phyloP scores from a whole-genome alignment of 345 rosid genomes.

The Melaleuca quinquenervia region DNA sequence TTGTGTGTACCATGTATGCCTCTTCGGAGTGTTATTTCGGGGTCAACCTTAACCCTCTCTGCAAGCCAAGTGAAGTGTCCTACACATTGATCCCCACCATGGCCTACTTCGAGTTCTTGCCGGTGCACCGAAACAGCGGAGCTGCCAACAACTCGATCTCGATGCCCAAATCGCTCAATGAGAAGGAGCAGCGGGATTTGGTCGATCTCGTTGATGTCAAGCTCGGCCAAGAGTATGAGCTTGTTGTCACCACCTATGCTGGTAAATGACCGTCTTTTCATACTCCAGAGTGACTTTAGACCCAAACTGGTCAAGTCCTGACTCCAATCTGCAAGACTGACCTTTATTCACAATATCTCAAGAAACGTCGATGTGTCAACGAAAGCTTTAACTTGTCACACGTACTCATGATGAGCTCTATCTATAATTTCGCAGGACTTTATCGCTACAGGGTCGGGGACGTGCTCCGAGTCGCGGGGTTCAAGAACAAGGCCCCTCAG shows the following conservation, averaged over 20 bases:
- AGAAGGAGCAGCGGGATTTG: constrained; percentile 69
- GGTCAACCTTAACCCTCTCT: constrained; percentile 68
- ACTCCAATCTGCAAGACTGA: background rate
- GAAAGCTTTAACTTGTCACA: background rate
- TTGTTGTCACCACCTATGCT: constrained; percentile 96
- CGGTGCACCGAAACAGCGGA: constrained; percentile 62
- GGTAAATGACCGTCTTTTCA: constrained; percentile 24
- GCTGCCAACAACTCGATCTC: constrained; percentile 39
- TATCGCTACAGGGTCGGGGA: constrained; percentile 94
- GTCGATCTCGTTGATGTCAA: constrained; percentile 93
- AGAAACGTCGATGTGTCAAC: background rate
- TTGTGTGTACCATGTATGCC: constrained; percentile 96
- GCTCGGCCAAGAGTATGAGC: constrained; percentile 90
- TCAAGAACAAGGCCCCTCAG: constrained; percentile 93
- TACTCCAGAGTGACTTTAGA: background rate
- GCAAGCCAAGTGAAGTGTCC: constrained; percentile 83
- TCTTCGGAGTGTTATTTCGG: constrained; percentile 97
- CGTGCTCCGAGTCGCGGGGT: constrained; percentile 82
- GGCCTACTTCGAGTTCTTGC: constrained; percentile 95
- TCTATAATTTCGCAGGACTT: constrained; percentile 31
- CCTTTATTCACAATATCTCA: background rate
- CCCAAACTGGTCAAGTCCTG: background rate
- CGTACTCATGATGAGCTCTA: background rate
- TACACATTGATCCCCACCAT: constrained; percentile 83
- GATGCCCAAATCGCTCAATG: constrained; percentile 57